Conservation (phyloP, 2,329 filamentous ascomycete species). For the Hypoxylon sp. region DNA sequence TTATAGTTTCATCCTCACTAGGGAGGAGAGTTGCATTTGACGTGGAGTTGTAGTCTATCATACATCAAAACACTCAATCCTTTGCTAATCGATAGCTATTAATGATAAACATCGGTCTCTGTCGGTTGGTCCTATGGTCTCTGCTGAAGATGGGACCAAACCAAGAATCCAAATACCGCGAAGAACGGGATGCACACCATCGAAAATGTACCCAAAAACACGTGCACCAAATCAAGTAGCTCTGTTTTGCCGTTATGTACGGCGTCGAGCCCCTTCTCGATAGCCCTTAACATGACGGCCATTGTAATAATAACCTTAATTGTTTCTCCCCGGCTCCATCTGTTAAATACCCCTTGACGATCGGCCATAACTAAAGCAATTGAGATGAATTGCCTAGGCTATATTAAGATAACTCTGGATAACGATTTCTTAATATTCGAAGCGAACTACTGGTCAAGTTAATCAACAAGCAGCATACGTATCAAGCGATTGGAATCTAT, state of each 20-base stretch:
- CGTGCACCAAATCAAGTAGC: not conserved
- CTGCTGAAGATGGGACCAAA: not conserved
- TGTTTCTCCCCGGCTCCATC: not conserved
- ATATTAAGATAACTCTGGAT: not conserved
- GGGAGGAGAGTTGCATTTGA: not conserved
- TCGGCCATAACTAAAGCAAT: not conserved
- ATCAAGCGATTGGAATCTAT: not conserved
- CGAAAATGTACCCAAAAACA: not conserved
- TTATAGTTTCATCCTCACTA: not conserved
- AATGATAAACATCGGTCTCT: not conserved
- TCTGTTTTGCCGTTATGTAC: no score
- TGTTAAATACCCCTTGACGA: not conserved
- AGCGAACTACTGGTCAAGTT: not conserved
- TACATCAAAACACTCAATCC: not conserved
- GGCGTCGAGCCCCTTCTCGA: not conserved
- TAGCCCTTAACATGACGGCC: not conserved
- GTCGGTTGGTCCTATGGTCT: not conserved
- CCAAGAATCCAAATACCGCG: not conserved
- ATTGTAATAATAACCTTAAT: not conserved
- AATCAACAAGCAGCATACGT: not conserved
- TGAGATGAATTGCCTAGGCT: not conserved
- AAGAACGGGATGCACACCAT: not conserved
- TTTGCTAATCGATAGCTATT: not conserved
- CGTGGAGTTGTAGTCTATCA: not conserved
- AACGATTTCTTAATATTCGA: not conserved